A percentile compares a stretch with the other conserved stretches of the same genome.
These are phyloP conservation scores for Malassezia arunalokei DNA, from an alignment of 1,284 basidiomycete species.

Conservation along the genomic window DNA sequence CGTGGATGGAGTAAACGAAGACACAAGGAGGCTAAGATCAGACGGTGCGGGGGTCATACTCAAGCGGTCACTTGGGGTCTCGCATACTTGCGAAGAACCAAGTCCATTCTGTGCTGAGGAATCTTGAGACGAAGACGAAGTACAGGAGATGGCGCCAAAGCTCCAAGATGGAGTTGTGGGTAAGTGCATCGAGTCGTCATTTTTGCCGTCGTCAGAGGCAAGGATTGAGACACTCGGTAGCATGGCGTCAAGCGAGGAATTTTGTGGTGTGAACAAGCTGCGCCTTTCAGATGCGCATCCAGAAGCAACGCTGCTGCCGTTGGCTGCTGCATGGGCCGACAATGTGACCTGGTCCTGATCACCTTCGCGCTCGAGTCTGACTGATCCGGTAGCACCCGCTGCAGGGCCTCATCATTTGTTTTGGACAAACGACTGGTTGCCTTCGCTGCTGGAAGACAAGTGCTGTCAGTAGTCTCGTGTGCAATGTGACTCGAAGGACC, in stretches of 20 bases:
- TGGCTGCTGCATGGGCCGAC: slow-evolving; percentile 20
- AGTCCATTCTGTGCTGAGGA: slow-evolving; percentile 5
- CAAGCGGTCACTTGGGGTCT: background rate
- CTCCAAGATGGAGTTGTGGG: background rate
- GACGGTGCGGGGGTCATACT: background rate
- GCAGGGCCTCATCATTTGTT: slow-evolving; percentile 30
- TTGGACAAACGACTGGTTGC: slow-evolving; percentile 27
- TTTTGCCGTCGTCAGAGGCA: background rate
- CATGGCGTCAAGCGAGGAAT: background rate
- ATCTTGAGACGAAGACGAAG: slow-evolving; percentile 28
- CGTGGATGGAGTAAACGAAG: background rate
- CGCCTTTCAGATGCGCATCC: background rate
- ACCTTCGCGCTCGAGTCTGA: slow-evolving; percentile 15
- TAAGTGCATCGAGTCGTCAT: background rate
- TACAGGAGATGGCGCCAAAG: background rate
- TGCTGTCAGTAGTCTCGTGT: slow-evolving; percentile 22
- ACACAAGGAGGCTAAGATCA: slow-evolving; percentile 1
- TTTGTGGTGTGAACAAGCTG: slow-evolving; percentile 3
- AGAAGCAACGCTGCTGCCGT: slow-evolving; percentile 33
- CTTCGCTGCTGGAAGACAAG: slow-evolving; percentile 46
- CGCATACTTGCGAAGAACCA: background rate
- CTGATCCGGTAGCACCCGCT: slow-evolving; percentile 31
- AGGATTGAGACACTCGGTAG: background rate
- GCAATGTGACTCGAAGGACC: slow-evolving; percentile 15
- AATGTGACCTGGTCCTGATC: slow-evolving; percentile 9